phyloP scores from a whole-genome alignment of 2,329 filamentous ascomycete species.

The Colletotrichum orchidophilum region DNA sequence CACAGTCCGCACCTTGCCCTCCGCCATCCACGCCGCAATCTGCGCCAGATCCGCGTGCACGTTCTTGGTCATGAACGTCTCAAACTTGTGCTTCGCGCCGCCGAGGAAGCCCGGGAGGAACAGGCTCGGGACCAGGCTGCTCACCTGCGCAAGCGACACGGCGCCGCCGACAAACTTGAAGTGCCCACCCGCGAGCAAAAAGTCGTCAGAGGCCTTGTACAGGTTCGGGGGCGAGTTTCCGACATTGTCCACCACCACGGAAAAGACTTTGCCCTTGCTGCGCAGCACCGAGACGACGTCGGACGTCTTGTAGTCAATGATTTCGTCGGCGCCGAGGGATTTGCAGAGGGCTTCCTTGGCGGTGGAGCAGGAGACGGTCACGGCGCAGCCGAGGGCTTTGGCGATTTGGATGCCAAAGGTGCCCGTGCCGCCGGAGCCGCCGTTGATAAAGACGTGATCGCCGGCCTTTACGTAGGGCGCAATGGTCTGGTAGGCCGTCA shows the following conservation, averaged over 20 bases:
- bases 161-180: slow-evolving; percentile 62
- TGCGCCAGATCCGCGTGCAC: slow-evolving; percentile 56
- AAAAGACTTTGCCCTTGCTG: slow-evolving; percentile 56
- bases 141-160: slow-evolving; percentile 39
- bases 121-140: slow-evolving; percentile 39
- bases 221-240: slow-evolving; percentile 58
- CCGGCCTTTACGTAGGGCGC: slow-evolving; percentile 58
- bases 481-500: slow-evolving; percentile 60
- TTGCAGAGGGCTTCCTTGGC: slow-evolving; percentile 66
- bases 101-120: slow-evolving; percentile 48
- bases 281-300: slow-evolving; percentile 59
- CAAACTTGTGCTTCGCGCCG: slow-evolving; percentile 52
- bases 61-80: slow-evolving; percentile 50
- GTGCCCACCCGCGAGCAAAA: slow-evolving; percentile 55
- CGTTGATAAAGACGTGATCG: slow-evolving; percentile 72
- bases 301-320: slow-evolving; percentile 67
- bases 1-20: slow-evolving; percentile 66
- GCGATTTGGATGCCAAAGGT: slow-evolving; percentile 71
- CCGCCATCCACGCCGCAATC: slow-evolving; percentile 63
- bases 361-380: slow-evolving; percentile 69
- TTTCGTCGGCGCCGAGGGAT: slow-evolving; percentile 69
- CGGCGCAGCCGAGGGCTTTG: slow-evolving; percentile 68
- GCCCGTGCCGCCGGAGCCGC: slow-evolving; percentile 71
- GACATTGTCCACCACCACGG: slow-evolving; percentile 68
- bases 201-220: slow-evolving; percentile 61